phyloP scores from a whole-genome alignment of 192 early-diverging fungal genomes.

The Lunasporangiospora selenospora region DNA sequence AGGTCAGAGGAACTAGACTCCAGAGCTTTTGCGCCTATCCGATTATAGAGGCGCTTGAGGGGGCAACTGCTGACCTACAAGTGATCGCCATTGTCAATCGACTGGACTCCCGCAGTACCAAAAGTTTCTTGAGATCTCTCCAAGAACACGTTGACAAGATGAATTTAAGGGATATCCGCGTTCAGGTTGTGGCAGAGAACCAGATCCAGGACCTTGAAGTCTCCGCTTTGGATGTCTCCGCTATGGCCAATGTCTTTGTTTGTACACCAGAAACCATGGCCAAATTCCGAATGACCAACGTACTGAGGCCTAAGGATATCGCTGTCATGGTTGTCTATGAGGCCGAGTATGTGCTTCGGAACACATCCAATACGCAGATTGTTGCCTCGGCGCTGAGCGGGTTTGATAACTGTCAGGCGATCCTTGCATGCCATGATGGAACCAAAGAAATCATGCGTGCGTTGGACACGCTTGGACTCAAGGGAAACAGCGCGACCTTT shows the following conservation, averaged over 20 bases:
- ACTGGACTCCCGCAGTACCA: slow-evolving; percentile 9
- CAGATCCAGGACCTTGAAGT: no score
- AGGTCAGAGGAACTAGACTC: slow-evolving; percentile 17
- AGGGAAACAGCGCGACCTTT: background rate
- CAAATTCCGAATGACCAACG: slow-evolving; percentile 1
- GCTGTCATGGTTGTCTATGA: slow-evolving; percentile 23
- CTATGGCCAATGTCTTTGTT: slow-evolving; percentile 9
- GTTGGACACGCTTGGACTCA: slow-evolving; percentile 3
- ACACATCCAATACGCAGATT: background rate
- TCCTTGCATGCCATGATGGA: slow-evolving; percentile 13
- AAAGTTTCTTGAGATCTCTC: slow-evolving; percentile 7
- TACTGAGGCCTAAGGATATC: slow-evolving; percentile 7
- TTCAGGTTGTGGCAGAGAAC: no score
- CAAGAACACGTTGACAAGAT: slow-evolving; percentile 4
- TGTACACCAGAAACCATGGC: slow-evolving; percentile 15
- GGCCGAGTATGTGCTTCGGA: slow-evolving; percentile 26
- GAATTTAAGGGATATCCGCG: no score
- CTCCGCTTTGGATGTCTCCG: no score
- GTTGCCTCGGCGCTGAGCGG: slow-evolving; percentile 1
- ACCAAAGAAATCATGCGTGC: slow-evolving; percentile 19
- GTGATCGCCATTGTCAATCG: slow-evolving; percentile 18
- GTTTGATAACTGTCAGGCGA: slow-evolving; percentile 10
- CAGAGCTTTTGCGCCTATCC: slow-evolving; percentile 12
- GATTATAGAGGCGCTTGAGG: slow-evolving; percentile 16
- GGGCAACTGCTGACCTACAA: slow-evolving; percentile 2